These are phyloP conservation scores for Fraxinus xanthoxyloides DNA, from an alignment of 305 asterid species.

Conservation along the genomic window DNA sequence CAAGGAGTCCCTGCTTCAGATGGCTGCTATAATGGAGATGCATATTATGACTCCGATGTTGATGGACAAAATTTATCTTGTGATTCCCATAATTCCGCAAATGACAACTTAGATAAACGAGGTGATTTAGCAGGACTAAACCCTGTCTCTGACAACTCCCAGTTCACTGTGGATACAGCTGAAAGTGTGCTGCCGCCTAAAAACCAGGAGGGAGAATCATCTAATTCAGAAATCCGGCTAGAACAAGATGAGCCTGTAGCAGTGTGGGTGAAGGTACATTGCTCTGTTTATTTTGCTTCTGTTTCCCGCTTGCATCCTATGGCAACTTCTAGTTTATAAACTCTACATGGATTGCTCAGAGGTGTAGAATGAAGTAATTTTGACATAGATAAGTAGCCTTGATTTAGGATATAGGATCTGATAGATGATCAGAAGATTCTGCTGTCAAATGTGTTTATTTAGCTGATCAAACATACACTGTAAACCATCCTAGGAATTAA, in stretches of 20 bases:
- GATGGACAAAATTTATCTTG: slow-evolving; percentile 50
- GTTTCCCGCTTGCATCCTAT: slow-evolving; percentile 7
- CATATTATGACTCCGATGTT: slow-evolving; percentile 49
- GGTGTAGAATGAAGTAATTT: background rate
- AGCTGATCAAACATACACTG: background rate
- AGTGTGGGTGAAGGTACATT: slow-evolving; percentile 93
- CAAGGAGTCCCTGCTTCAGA: slow-evolving; percentile 55
- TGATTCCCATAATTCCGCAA: slow-evolving; percentile 63
- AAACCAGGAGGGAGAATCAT: slow-evolving; percentile 43
- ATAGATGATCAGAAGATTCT: slow-evolving; percentile 5
- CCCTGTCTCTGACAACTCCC: slow-evolving; percentile 29
- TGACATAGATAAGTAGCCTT: background rate
- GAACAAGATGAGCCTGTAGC: slow-evolving; percentile 77
- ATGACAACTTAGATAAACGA: slow-evolving; percentile 44
- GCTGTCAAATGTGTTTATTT: background rate
- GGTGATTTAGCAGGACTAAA: slow-evolving; percentile 43
- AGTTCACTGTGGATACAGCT: slow-evolving; percentile 33
- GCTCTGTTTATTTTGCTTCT: slow-evolving; percentile 13
- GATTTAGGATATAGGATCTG: background rate
- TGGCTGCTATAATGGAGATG: slow-evolving; percentile 42
- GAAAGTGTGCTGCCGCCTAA: slow-evolving; percentile 41
- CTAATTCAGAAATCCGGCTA: slow-evolving; percentile 39
- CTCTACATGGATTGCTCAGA: slow-evolving; percentile 4
- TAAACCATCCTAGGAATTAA: background rate
- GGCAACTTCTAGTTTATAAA: background rate